These are phyloP conservation scores for Fusarium tanahbumbuense DNA, from an alignment of 2,329 filamentous ascomycete species.

Conservation along the genomic window DNA sequence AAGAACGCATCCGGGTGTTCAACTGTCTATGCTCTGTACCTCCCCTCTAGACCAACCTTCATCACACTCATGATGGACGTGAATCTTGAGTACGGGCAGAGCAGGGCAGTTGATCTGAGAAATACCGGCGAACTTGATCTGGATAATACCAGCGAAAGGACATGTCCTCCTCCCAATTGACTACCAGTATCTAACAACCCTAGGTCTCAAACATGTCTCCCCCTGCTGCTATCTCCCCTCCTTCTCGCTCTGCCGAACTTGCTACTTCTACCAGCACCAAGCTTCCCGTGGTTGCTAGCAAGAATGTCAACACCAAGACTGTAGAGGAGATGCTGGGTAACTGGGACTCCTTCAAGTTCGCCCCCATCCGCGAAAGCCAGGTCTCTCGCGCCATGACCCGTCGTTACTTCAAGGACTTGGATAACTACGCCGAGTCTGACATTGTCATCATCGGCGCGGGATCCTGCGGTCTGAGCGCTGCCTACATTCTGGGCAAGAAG, in stretches of 20 bases:
- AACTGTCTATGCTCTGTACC: constrained; percentile 38
- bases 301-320: constrained; percentile 49
- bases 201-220: constrained; percentile 67
- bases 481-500: constrained; percentile 84
- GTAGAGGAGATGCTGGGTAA: constrained; percentile 69
- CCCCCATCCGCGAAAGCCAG: constrained; percentile 89
- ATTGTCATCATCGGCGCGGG: constrained; percentile 94
- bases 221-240: constrained; percentile 74
- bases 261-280: constrained; percentile 48
- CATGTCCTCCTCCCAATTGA: constrained; percentile 76
- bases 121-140: constrained; percentile 88
- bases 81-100: constrained; percentile 32
- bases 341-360: constrained; percentile 86
- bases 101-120: constrained; percentile 69
- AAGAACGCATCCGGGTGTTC: constrained; percentile 62
- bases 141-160: constrained; percentile 90
- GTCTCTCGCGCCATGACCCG: constrained; percentile 94
- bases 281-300: constrained; percentile 37
- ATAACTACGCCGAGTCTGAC: constrained; percentile 90
- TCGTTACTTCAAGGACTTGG: constrained; percentile 91
- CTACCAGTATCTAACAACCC: constrained; percentile 46
- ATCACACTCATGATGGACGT: neutral
- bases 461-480: constrained; percentile 85
- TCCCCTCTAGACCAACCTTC: neutral
- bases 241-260: constrained; percentile 60